Percentiles rank a stretch among this genome's conserved stretches.
Evolutionary conservation across 2,329 filamentous ascomycete genomes (phyloP).

Genomic region (Diaporthe nobilis): DNA sequence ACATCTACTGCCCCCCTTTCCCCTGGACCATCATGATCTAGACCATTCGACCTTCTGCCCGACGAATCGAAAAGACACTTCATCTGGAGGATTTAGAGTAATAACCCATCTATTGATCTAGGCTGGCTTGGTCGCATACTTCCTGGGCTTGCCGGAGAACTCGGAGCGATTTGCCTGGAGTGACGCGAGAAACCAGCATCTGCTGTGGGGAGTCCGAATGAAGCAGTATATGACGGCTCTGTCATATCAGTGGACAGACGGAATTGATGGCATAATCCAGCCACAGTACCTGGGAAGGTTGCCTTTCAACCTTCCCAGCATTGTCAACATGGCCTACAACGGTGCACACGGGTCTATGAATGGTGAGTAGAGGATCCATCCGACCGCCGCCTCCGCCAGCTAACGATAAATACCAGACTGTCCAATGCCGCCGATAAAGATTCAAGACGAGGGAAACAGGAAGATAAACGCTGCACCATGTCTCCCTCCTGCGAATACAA

Average conservation of each 20-base stretch:
- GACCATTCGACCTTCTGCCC: background rate
- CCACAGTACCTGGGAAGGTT: background rate
- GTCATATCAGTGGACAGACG: constrained; percentile 27
- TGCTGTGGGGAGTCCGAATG: constrained; percentile 19
- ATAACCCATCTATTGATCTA: background rate
- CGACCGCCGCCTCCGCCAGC: too few relatives aligned
- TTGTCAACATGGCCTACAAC: constrained; percentile 29
- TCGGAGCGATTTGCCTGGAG: constrained; percentile 18
- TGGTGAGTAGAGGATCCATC: background rate
- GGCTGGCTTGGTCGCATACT: constrained; percentile 16
- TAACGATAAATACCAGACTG: constrained; percentile 1
- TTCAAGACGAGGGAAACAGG: background rate
- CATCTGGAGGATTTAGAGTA: background rate
- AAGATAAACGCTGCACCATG: background rate
- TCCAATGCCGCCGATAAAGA: background rate
- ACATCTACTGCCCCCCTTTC: background rate
- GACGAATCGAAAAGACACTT: too few relatives aligned
- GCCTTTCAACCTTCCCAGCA: constrained; percentile 11
- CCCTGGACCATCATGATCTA: background rate
- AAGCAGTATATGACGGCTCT: constrained; percentile 23
- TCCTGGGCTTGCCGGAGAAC: constrained; percentile 16
- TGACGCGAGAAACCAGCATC: constrained; percentile 4
- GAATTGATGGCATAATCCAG: background rate
- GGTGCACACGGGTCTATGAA: constrained; percentile 26
- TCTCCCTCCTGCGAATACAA: constrained; percentile 12